Percentiles rank a stretch among this genome's conserved stretches.
Conservation (phyloP, 129 eudicot genomes). For the Kitagawia praeruptora region DNA sequence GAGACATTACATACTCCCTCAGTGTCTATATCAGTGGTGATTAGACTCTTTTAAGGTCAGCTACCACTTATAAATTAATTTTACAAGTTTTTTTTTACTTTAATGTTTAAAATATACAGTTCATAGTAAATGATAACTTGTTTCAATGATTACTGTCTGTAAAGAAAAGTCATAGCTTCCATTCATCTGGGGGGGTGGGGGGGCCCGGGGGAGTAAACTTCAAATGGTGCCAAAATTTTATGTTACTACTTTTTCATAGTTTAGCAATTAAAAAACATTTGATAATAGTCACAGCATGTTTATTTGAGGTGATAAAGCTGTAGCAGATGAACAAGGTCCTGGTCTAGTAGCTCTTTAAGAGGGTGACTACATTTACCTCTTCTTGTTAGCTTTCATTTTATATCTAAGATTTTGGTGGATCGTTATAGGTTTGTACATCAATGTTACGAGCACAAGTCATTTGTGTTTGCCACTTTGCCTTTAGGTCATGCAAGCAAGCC, state of each 20-base stretch:
- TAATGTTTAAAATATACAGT: neutral
- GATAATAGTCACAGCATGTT: neutral
- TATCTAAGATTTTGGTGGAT: neutral
- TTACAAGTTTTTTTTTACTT: neutral
- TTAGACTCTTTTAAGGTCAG: neutral
- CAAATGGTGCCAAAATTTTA: neutral
- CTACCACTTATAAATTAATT: neutral
- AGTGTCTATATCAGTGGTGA: neutral
- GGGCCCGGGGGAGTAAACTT: neutral
- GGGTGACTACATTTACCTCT: neutral
- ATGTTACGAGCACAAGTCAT: neutral
- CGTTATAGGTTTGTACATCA: neutral
- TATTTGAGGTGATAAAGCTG: neutral
- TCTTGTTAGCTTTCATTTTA: neutral
- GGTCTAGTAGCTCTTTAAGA: neutral
- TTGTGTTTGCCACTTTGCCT: neutral
- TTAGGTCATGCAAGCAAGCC: too few species aligned
- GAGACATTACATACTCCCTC: neutral
- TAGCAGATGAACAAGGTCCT: neutral
- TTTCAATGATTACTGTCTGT: too few species aligned
- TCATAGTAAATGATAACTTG: neutral
- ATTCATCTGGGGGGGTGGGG: neutral
- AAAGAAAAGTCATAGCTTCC: neutral
- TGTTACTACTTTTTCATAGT: too few species aligned
- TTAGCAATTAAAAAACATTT: neutral